Percentiles rank a stretch among this genome's conserved stretches.
phyloP scores from a whole-genome alignment of 192 early-diverging fungal species.

The Rhizophlyctis rosea region DNA sequence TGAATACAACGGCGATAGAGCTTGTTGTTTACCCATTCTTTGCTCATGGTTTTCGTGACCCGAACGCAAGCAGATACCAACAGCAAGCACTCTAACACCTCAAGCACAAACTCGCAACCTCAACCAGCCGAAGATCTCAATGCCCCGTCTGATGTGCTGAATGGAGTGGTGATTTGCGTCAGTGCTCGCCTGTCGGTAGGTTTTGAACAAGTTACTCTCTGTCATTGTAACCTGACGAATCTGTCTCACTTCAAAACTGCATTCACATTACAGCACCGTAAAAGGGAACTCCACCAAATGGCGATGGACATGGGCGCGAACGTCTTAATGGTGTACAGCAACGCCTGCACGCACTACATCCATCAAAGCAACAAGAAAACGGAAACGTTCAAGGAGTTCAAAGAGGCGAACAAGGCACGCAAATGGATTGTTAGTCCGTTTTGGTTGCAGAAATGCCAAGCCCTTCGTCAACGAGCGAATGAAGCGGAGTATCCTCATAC shows the following conservation, averaged over 20 bases:
- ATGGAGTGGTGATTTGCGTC: constrained; percentile 28
- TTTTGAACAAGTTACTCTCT: no score
- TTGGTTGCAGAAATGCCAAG: constrained; percentile 36
- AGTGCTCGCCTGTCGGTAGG: constrained; percentile 10
- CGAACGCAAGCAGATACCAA: no score
- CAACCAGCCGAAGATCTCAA: no score
- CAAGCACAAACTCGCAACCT: no score
- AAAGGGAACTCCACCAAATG: constrained; percentile 14
- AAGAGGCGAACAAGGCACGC: constrained; percentile 16
- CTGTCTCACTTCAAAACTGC: not conserved
- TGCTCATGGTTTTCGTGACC: no score
- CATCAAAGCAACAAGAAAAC: constrained; percentile 30
- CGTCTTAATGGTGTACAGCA: constrained; percentile 22
- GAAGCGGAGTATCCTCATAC: constrained; percentile 46
- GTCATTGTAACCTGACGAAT: not conserved
- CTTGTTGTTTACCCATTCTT: no score
- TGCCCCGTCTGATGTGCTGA: constrained; percentile 12
- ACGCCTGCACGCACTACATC: constrained; percentile 44
- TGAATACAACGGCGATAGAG: no score
- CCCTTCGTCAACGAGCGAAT: constrained; percentile 24
- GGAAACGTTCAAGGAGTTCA: constrained; percentile 38
- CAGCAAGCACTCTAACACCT: no score
- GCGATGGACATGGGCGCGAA: constrained; percentile 32
- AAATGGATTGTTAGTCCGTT: constrained; percentile 36
- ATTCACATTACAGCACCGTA: constrained; percentile 11